These are phyloP conservation scores for Fusarium sp. DNA, from an alignment of 2,329 filamentous ascomycete species.

Conservation along the genomic window DNA sequence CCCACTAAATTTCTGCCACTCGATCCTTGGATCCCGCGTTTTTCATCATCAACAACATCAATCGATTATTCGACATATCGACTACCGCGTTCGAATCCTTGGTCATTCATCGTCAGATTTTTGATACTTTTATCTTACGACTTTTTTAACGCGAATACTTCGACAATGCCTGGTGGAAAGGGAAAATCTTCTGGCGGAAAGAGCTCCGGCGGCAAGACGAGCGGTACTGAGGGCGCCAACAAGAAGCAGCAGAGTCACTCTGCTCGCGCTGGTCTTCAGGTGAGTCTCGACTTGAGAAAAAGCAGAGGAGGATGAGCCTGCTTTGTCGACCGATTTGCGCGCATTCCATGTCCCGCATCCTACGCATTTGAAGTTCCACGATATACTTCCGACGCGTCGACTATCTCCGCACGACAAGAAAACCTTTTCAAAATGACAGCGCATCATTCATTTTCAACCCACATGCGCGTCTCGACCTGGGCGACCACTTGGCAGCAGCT, in stretches of 20 bases:
- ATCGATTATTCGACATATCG: slow-evolving; percentile 38
- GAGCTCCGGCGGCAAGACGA: slow-evolving; percentile 82
- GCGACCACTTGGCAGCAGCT: slow-evolving; percentile 21
- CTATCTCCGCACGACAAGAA: slow-evolving; percentile 42
- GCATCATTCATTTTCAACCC: slow-evolving; percentile 8
- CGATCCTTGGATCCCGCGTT: slow-evolving; percentile 46
- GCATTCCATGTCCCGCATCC: slow-evolving; percentile 46
- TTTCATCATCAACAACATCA: slow-evolving; percentile 47
- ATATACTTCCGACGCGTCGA: slow-evolving; percentile 44
- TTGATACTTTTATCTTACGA: slow-evolving; percentile 34
- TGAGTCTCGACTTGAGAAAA: slow-evolving; percentile 62
- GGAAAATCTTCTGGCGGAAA: slow-evolving; percentile 93
- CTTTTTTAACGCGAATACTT: slow-evolving; percentile 41
- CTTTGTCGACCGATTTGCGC: slow-evolving; percentile 42
- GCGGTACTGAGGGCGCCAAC: slow-evolving; percentile 68
- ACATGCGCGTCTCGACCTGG: slow-evolving; percentile 9
- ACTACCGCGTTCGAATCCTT: slow-evolving; percentile 43
- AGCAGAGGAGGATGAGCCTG: slow-evolving; percentile 20
- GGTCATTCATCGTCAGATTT: slow-evolving; percentile 31
- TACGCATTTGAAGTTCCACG: slow-evolving; percentile 40
- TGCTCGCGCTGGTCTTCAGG: slow-evolving; percentile 93
- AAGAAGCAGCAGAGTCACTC: slow-evolving; percentile 97
- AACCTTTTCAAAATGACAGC: slow-evolving; percentile 33
- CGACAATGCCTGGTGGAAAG: slow-evolving; percentile 84
- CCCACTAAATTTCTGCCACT: slow-evolving; percentile 50